These are phyloP conservation scores for Pseudopyricularia javanii DNA, from an alignment of 2,329 filamentous ascomycete species.

Conservation along the genomic window DNA sequence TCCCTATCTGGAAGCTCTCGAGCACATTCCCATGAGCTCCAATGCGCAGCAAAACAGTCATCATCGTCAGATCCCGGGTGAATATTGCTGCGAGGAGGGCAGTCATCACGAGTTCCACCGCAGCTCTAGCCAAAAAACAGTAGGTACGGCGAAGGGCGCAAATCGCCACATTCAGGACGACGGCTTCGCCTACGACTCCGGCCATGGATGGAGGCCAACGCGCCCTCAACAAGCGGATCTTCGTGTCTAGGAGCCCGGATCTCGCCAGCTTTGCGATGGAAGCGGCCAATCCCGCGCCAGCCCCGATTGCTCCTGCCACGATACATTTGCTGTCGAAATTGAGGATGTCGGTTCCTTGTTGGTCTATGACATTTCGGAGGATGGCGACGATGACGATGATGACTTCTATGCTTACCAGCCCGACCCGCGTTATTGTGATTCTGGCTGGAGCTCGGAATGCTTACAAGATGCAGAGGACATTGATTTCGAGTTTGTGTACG, in stretches of 20 bases:
- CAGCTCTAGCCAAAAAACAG: not conserved
- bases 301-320: not conserved
- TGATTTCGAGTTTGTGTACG: conserved; percentile 99
- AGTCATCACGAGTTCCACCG: not conserved
- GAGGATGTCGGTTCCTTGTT: not conserved
- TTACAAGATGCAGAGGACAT: conserved; percentile 96
- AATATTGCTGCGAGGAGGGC: not conserved
- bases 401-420: conserved; percentile 37
- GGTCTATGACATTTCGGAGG: conserved; percentile 12
- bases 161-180: too few species aligned
- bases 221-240: not conserved
- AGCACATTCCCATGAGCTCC: conserved; percentile 16
- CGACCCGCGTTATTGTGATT: conserved; percentile 54
- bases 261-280: not conserved
- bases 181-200: not conserved
- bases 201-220: not conserved
- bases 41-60: conserved; percentile 19
- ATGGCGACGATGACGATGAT: conserved; percentile 2
- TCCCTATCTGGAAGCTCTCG: conserved; percentile 25
- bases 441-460: conserved; percentile 66
- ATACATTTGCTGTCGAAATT: not conserved
- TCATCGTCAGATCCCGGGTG: not conserved
- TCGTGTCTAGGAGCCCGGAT: not conserved
- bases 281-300: not conserved
- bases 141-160: not conserved